A percentile compares a stretch with the other conserved stretches of the same genome.
phyloP scores from a whole-genome alignment of 106 monocot genomes.

The Dendrobium huoshanense region DNA sequence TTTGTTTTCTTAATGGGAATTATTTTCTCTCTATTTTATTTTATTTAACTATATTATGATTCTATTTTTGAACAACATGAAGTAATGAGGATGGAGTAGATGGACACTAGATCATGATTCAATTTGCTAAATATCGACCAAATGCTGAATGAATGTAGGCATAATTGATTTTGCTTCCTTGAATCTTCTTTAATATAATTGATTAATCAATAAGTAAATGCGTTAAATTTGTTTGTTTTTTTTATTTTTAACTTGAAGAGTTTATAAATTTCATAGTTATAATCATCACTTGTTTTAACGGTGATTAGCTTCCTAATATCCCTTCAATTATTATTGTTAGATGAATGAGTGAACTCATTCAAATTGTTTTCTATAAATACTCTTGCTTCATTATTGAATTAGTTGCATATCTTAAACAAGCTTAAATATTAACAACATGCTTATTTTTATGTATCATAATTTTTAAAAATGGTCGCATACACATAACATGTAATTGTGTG shows the following conservation, averaged over 20 bases:
- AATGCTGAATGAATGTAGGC: slow-evolving; percentile 91
- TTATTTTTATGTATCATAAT: no score
- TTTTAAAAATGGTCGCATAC: no score
- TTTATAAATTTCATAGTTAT: background rate
- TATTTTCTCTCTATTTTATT: background rate
- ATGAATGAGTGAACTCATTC: background rate
- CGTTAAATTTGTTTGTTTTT: no score
- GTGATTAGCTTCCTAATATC: background rate
- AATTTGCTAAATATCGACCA: slow-evolving; percentile 93
- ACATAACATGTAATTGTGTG: no score
- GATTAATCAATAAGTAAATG: no score
- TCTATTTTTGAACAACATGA: slow-evolving; percentile 27
- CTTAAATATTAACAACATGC: no score
- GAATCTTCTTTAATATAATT: background rate
- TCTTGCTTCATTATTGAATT: background rate
- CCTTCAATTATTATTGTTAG: background rate
- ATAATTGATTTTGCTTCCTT: background rate
- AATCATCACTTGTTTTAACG: background rate
- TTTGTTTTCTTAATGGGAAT: background rate
- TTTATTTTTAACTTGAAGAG: background rate
- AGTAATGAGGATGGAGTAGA: slow-evolving; percentile 58
- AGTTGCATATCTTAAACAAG: background rate
- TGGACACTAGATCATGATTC: slow-evolving; percentile 67
- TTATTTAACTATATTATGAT: background rate
- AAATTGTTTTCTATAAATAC: background rate